Conservation (phyloP, 805 yeast species). For the Schwanniomyces sp. region DNA sequence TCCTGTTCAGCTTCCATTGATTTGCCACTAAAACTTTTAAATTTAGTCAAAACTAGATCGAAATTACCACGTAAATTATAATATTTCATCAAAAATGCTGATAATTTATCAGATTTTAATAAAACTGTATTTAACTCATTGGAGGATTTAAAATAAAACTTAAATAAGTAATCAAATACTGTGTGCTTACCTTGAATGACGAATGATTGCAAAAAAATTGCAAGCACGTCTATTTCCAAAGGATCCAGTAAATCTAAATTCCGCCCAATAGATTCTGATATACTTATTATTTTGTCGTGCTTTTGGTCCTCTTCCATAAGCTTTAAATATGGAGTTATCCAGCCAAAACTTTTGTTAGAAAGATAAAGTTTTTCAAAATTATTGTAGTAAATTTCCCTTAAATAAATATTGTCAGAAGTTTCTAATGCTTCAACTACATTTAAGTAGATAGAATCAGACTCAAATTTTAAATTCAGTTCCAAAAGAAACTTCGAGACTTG, state of each 20-base stretch:
- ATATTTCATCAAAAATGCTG: slow-evolving; percentile 22
- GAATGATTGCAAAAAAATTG: slow-evolving; percentile 10
- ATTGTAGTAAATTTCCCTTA: slow-evolving; percentile 11
- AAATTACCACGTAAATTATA: slow-evolving; percentile 18
- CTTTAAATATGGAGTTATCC: slow-evolving; percentile 18
- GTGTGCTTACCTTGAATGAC: slow-evolving; percentile 11
- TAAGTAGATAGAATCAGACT: slow-evolving; percentile 6
- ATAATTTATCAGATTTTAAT: slow-evolving; percentile 15
- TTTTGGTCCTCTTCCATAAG: slow-evolving; percentile 4
- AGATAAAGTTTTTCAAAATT: slow-evolving; percentile 9
- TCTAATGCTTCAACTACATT: slow-evolving; percentile 6
- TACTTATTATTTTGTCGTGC: neutral
- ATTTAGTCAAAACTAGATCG: slow-evolving; percentile 16
- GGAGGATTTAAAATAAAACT: slow-evolving; percentile 8
- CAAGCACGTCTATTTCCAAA: neutral
- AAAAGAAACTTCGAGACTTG: slow-evolving; percentile 17
- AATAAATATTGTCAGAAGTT: slow-evolving; percentile 19
- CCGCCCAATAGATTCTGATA: neutral
- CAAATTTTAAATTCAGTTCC: neutral
- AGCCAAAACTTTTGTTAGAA: slow-evolving; percentile 9
- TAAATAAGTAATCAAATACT: slow-evolving; percentile 17
- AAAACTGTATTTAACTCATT: slow-evolving; percentile 10
- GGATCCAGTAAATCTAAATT: slow-evolving; percentile 6
- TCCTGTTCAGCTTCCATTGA: slow-evolving; percentile 15
- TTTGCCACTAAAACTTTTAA: slow-evolving; percentile 10